These are phyloP conservation scores for Teunomyces panamensis DNA, from an alignment of 805 yeast genomes.

Conservation along the genomic window DNA sequence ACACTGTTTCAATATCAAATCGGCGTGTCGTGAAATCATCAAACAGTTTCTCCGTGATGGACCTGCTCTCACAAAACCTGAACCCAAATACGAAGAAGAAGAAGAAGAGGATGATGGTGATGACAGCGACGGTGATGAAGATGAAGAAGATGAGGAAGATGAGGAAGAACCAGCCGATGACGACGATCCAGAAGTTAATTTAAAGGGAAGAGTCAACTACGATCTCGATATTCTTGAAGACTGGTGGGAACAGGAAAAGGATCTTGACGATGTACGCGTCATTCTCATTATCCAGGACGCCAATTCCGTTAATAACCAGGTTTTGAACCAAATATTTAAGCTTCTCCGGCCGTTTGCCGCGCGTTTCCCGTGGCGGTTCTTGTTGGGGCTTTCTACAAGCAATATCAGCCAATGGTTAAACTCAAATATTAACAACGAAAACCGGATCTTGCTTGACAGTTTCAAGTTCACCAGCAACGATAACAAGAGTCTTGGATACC, in stretches of 20 bases:
- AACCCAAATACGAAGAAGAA: slow-evolving; percentile 3
- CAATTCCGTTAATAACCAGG: slow-evolving; percentile 31
- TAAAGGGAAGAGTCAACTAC: slow-evolving; percentile 19
- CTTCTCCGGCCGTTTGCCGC: slow-evolving; percentile 24
- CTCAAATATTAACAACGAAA: slow-evolving; percentile 28
- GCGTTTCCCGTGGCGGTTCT: slow-evolving; percentile 30
- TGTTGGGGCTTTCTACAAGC: slow-evolving; percentile 35
- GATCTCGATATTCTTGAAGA: slow-evolving; percentile 36
- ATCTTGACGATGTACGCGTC: slow-evolving; percentile 12
- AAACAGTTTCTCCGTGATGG: slow-evolving; percentile 24
- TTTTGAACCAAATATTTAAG: slow-evolving; percentile 34
- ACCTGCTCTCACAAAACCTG: slow-evolving; percentile 5
- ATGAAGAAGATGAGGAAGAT: slow-evolving; percentile 7
- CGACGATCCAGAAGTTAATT: slow-evolving; percentile 8
- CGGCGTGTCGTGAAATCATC: slow-evolving; percentile 31
- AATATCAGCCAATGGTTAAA: slow-evolving; percentile 39
- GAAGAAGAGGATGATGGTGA: slow-evolving; percentile 8
- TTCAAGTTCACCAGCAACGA: slow-evolving; percentile 32
- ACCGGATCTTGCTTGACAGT: slow-evolving; percentile 25
- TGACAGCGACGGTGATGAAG: slow-evolving; percentile 11
- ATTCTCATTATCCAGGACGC: slow-evolving; percentile 37
- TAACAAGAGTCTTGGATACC: slow-evolving; percentile 30
- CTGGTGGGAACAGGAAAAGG: slow-evolving; percentile 20
- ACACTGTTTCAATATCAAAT: slow-evolving; percentile 31
- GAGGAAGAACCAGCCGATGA: slow-evolving; percentile 8